These are phyloP conservation scores for Claviceps sp. DNA, from an alignment of 2,329 filamentous ascomycete species.

Conservation along the genomic window DNA sequence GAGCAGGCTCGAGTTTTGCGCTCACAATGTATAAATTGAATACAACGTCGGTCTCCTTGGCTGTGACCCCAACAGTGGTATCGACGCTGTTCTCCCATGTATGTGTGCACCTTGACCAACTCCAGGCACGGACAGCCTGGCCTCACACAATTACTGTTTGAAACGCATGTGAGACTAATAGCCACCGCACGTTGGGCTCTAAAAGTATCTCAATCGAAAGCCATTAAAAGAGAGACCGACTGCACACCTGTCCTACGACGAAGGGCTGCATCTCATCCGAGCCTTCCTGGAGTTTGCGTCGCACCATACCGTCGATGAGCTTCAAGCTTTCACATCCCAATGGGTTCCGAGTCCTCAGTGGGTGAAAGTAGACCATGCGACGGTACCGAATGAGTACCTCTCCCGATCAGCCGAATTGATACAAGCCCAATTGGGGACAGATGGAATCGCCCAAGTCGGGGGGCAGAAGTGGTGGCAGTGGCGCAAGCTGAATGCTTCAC, in stretches of 20 bases:
- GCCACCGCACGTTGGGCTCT: not conserved
- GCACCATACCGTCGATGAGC: constrained; percentile 80
- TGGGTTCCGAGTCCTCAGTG: constrained; percentile 83
- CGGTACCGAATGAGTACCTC: constrained; percentile 52
- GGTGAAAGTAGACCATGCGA: constrained; percentile 63
- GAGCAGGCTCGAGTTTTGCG: not conserved
- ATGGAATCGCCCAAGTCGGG: constrained; percentile 63
- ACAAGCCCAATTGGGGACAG: constrained; percentile 59
- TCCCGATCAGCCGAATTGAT: constrained; percentile 53
- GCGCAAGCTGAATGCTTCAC: constrained; percentile 50
- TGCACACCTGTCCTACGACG: constrained; percentile 84
- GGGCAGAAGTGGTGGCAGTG: constrained; percentile 85
- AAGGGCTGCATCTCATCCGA: constrained; percentile 77
- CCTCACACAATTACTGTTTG: not conserved
- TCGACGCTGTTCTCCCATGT: constrained; percentile 81
- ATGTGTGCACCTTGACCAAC: constrained; percentile 19
- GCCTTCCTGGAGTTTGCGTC: constrained; percentile 76
- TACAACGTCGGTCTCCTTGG: constrained; percentile 67
- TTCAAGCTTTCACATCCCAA: constrained; percentile 83
- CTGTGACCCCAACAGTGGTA: constrained; percentile 77
- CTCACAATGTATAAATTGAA: constrained; percentile 44
- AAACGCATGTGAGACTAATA: not conserved
- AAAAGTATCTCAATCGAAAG: constrained; percentile 69
- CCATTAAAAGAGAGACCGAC: constrained; percentile 67
- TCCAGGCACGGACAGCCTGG: not conserved